phyloP scores from a whole-genome alignment of 768 basidiomycete species.

The Tulasnella calospora region DNA sequence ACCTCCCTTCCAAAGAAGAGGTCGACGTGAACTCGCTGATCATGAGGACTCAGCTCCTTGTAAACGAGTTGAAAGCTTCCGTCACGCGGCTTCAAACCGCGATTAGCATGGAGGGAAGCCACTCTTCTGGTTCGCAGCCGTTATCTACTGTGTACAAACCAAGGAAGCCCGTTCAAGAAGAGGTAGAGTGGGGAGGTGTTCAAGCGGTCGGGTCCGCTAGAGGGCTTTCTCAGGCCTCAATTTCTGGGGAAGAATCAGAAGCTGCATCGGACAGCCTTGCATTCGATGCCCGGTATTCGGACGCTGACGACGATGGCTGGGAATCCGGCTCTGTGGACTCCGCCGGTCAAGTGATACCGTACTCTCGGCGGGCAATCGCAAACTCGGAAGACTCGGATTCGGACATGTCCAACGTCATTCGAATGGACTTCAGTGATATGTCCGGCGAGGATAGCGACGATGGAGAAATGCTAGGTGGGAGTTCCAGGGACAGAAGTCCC shows the following conservation, averaged over 20 bases:
- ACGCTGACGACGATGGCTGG: slow-evolving; percentile 32
- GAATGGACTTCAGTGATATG: not conserved
- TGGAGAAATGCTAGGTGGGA: slow-evolving; percentile 9
- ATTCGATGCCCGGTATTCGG: not conserved
- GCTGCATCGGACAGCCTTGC: not conserved
- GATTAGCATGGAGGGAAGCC: slow-evolving; percentile 35
- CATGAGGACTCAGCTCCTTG: slow-evolving; percentile 70
- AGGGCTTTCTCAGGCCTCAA: not conserved
- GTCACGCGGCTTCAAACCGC: slow-evolving; percentile 49
- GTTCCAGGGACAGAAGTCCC: not conserved
- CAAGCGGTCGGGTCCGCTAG: not conserved
- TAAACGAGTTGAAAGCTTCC: slow-evolving; percentile 50
- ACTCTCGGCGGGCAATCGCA: slow-evolving; percentile 24
- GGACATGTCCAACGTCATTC: not conserved
- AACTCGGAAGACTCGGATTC: slow-evolving; percentile 26
- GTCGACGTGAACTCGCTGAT: slow-evolving; percentile 67
- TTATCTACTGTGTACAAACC: not conserved
- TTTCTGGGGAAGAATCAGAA: not conserved
- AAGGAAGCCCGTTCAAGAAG: not conserved
- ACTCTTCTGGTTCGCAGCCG: not conserved
- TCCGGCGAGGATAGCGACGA: slow-evolving; percentile 28
- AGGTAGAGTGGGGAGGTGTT: slow-evolving; percentile 4
- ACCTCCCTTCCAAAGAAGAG: slow-evolving; percentile 41
- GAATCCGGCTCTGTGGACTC: slow-evolving; percentile 39
- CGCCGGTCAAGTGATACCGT: slow-evolving; percentile 14